Evolutionary conservation across 1,284 basidiomycete species (phyloP), one percentile per base, ranked within the genome.

Genomic region (Ceratobasidium sp.): DNA sequence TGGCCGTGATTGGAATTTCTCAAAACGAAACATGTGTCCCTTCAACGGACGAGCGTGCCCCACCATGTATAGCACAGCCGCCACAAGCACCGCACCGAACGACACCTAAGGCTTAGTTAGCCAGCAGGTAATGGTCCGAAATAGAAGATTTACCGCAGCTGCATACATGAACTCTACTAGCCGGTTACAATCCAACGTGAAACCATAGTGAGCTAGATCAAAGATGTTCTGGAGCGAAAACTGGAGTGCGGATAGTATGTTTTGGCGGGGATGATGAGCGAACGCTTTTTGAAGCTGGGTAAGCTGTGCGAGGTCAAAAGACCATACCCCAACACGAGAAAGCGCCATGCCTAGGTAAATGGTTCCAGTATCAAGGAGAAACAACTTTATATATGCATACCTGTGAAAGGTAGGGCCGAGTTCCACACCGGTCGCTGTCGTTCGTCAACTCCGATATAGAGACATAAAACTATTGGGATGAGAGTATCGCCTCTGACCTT

Each of bases 281-380:
- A 88, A 83, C 0, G 85, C 84, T 27, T 84, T 82, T 80, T 88
- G 88, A n/a, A 88, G 82, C 69, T 88, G 85, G 62, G 88, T 86
- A 30, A 88, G 83, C 77, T 89, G 88, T 33, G 85, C 85, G 10
- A 89, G 84, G 79, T 89, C 88, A 79, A 89, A 89, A 0, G 86
- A 84, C 88, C 88, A 89, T 0, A 89, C 83, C 0, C 88, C 88
- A 41, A 89, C 85, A 7, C 88, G 83, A 0, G 86, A 88, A 1
- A 88, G 80, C 16, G 88, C 87, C 84, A 90, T 86, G 3, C 88
- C 88, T 83, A 79, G 68, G 80, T 80, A 18, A 80, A 23, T 5
- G 44, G 18, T 14, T 38, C 48, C 7, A 41, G 3, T n/a, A 60
- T 54, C 8, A 3, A 59, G 8, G 27, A 23, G 0, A 59, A 27